Base-by-base conservation (phyloP, 495 filamentous ascomycete species). In the Aspergillus ellipticus region DNA sequence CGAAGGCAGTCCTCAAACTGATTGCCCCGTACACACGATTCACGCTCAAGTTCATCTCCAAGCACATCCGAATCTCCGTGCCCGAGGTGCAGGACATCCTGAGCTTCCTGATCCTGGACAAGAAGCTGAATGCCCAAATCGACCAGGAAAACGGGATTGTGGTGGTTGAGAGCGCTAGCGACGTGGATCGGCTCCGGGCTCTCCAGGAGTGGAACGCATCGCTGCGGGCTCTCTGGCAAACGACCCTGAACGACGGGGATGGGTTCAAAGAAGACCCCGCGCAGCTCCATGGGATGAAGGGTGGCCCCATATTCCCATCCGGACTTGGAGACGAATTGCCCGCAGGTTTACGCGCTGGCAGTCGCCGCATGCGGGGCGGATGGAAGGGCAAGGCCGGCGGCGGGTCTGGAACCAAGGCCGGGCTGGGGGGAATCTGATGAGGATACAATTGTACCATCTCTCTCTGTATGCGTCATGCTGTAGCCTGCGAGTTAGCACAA, bases 1-100 rank as follows among this genome's bases (percentile, higher is more conserved):
- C 92, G 55, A 96, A 95, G 73, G 94, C 90, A 1, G 85, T 98
- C 3, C 75, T 96, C 28, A 97, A 96, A 73, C 71, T 98, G 37
- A 94, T 97, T 51, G 90, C 92, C 5, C 93, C 94, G 0, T 98
- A 97, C 74, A 95, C 90, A 3, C 87, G 91, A 24, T 97, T 98
- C 81, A 86, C 84, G 22, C 76, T 97, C 28, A 74, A 77, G 39
- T 96, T 96, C 74, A 88, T 97, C 59, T 90, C 90, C 22, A 85
- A 87, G 55, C 84, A 89, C 60, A 85, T 98, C 35, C 87, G 87
- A 58, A 96, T 98, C 62, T 83, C 87, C 47, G 81, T 89, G 16
- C 67, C 80, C 2, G 94, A 98, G 72, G 95, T 95, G 0, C 85
- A 93, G 70, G 94, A 97, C 57, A 97, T 98, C 50, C 72, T 97